Percentiles rank a stretch among this genome's conserved stretches.
phyloP scores from a whole-genome alignment of 768 basidiomycete genomes.

The Fomitopsis serialis region DNA sequence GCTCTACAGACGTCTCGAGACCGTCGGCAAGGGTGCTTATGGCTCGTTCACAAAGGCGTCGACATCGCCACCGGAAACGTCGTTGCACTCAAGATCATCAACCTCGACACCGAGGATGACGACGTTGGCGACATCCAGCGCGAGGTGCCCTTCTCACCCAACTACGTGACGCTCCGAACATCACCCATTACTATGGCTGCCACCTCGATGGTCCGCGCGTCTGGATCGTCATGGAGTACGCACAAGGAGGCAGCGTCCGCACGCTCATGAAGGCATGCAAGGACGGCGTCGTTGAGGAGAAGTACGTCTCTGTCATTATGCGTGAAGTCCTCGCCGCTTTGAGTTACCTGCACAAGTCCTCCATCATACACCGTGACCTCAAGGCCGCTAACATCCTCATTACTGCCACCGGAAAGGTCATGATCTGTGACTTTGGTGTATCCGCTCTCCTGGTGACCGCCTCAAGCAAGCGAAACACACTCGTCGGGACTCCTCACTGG shows the following conservation, averaged over 20 bases:
- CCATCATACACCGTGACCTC: slow-evolving; percentile 95
- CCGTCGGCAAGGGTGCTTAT: slow-evolving; percentile 93
- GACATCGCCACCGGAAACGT: slow-evolving; percentile 82
- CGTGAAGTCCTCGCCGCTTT: slow-evolving; percentile 87
- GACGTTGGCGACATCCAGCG: slow-evolving; percentile 96
- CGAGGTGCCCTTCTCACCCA: slow-evolving; percentile 87
- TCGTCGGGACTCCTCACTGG: slow-evolving; percentile 98
- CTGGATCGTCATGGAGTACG: slow-evolving; percentile 99
- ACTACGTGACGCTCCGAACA: slow-evolving; percentile 83
- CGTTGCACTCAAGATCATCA: slow-evolving; percentile 97
- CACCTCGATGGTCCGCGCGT: slow-evolving; percentile 92
- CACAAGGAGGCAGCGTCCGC: slow-evolving; percentile 90
- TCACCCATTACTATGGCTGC: slow-evolving; percentile 96
- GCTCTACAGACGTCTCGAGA: slow-evolving; percentile 81
- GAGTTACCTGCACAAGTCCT: slow-evolving; percentile 86
- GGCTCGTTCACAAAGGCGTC: slow-evolving; percentile 89
- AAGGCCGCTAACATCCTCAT: slow-evolving; percentile 97
- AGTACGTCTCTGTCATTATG: slow-evolving; percentile 80
- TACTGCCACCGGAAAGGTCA: slow-evolving; percentile 81
- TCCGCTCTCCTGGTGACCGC: slow-evolving; percentile 84
- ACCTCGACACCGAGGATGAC: slow-evolving; percentile 94
- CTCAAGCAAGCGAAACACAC: slow-evolving; percentile 89
- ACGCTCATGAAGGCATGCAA: slow-evolving; percentile 87
- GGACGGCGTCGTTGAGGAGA: slow-evolving; percentile 78
- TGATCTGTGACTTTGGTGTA: slow-evolving; percentile 98